phyloP scores from a whole-genome alignment of 1,284 basidiomycete genomes.

The Porogramme epimiltina region DNA sequence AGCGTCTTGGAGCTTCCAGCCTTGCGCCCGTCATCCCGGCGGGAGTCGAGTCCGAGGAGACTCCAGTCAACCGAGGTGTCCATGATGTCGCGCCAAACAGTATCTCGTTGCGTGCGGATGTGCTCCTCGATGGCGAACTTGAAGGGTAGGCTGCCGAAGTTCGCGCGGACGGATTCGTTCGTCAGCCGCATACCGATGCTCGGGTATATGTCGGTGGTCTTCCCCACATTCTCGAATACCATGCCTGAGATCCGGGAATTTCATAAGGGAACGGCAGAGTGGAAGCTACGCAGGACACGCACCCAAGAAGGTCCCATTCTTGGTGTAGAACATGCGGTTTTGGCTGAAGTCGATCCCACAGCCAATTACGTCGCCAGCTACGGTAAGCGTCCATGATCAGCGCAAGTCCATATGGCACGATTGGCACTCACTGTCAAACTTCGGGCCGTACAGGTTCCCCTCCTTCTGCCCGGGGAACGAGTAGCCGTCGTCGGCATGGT shows the following conservation, averaged over 20 bases:
- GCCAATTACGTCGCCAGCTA: constrained; percentile 84
- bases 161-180: constrained; percentile 74
- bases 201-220: constrained; percentile 68
- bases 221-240: constrained; percentile 76
- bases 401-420: background rate
- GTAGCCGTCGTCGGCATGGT: constrained; percentile 90
- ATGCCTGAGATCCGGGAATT: constrained; percentile 44
- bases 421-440: constrained; percentile 64
- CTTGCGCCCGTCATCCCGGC: constrained; percentile 19
- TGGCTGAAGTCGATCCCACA: constrained; percentile 88
- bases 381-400: constrained; percentile 13
- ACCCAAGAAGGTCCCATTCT: constrained; percentile 84
- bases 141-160: constrained; percentile 88
- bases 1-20: background rate
- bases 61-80: constrained; percentile 42
- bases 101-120: constrained; percentile 65
- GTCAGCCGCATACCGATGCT: constrained; percentile 84
- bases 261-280: constrained; percentile 1
- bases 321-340: constrained; percentile 84
- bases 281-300: constrained; percentile 22
- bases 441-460: constrained; percentile 75
- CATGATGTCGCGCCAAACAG: constrained; percentile 66
- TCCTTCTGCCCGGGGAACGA: constrained; percentile 75
- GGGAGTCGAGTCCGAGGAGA: constrained; percentile 28
- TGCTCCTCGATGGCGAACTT: constrained; percentile 86